Conservation (phyloP, 495 filamentous ascomycete species). For the Xylaria longipes region DNA sequence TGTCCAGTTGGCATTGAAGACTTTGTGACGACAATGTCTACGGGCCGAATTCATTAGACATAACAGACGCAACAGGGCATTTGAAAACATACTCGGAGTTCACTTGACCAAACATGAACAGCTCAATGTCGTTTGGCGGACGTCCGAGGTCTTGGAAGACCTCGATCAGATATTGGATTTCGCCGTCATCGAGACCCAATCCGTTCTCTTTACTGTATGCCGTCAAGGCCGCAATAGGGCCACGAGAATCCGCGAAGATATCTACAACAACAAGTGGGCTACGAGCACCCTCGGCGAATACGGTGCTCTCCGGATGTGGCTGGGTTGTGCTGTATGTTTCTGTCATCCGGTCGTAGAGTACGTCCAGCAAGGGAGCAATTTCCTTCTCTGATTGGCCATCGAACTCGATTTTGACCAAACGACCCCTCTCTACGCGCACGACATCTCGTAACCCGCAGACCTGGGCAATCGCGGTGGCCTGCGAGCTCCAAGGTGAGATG, state of each 20-base stretch:
- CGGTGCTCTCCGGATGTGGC: conserved; percentile 72
- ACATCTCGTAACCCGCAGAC: conserved; percentile 81
- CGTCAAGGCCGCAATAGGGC: conserved; percentile 73
- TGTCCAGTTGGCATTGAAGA: conserved; percentile 98
- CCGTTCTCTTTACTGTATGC: conserved; percentile 83
- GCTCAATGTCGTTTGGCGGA: conserved; percentile 87
- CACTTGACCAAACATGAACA: conserved; percentile 99
- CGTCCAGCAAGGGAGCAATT: conserved; percentile 66
- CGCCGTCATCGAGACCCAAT: conserved; percentile 82
- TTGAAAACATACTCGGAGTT: conserved; percentile 65
- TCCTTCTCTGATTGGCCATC: conserved; percentile 56
- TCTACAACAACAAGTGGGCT: conserved; percentile 74
- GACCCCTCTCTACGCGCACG: conserved; percentile 86
- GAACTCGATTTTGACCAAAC: conserved; percentile 70
- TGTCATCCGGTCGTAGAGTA: conserved; percentile 93
- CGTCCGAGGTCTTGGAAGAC: conserved; percentile 77
- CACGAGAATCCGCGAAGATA: conserved; percentile 64
- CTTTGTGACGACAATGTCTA: conserved; percentile 68
- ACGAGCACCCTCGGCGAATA: conserved; percentile 76
- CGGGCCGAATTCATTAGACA: background rate
- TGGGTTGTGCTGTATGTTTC: conserved; percentile 69
- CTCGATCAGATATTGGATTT: conserved; percentile 92
- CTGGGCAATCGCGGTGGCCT: conserved; percentile 90
- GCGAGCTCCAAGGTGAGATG: conserved; percentile 96
- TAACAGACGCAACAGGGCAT: background rate